Evolutionary conservation across 805 yeast genomes (phyloP).

Genomic region (Teunomyces tritomae): DNA sequence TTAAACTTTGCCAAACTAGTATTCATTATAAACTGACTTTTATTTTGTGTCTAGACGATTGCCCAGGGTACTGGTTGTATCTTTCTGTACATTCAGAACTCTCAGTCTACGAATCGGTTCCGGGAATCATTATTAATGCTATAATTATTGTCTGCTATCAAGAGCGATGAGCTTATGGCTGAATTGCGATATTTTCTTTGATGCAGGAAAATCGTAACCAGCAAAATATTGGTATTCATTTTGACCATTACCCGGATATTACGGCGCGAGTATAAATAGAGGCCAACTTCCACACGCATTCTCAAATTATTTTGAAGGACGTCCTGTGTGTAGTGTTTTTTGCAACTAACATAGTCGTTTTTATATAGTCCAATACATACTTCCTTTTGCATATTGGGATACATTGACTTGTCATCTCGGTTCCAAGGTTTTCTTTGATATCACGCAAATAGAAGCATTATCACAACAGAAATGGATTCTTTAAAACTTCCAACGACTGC

Average conservation of each 20-base stretch:
- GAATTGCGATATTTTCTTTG: not conserved
- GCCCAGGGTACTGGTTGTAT: no score
- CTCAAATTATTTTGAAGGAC: not conserved
- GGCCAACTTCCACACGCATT: constrained; percentile 15
- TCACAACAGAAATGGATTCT: constrained; percentile 53
- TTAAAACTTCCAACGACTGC: constrained; percentile 75
- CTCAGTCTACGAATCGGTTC: no score
- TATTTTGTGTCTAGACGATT: no score
- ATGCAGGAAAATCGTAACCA: constrained; percentile 1
- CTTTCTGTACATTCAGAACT: no score
- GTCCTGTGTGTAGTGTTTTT: constrained; percentile 4
- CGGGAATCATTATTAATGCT: no score
- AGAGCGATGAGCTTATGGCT: not conserved
- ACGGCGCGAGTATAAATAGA: constrained; percentile 21
- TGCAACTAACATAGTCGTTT: not conserved
- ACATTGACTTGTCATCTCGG: constrained; percentile 43
- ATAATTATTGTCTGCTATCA: not conserved
- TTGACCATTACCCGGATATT: constrained; percentile 21
- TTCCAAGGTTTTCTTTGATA: constrained; percentile 6
- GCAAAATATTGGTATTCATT: not conserved
- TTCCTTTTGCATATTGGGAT: constrained; percentile 24
- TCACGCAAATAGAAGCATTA: constrained; percentile 3
- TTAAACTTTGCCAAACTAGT: no score
- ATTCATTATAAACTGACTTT: no score
- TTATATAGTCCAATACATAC: constrained; percentile 3